These are phyloP conservation scores for Plasmodium inui DNA, from an alignment of 169 alveolate genomes.

Conservation along the genomic window DNA sequence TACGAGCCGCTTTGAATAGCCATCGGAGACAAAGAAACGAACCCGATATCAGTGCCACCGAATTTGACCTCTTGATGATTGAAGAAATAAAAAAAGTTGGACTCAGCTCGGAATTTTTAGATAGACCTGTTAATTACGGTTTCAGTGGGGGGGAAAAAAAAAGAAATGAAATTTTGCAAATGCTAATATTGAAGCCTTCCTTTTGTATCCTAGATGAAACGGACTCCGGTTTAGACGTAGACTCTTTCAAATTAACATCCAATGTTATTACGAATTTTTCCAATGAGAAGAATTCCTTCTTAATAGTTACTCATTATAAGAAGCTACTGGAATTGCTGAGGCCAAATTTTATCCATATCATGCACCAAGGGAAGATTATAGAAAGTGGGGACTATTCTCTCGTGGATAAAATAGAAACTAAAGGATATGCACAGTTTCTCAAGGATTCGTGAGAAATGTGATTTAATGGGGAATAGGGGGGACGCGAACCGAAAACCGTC, in stretches of 20 bases:
- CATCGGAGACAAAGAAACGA: slow-evolving; percentile 74
- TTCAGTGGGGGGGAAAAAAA: slow-evolving; percentile 85
- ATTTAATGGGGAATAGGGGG: background rate
- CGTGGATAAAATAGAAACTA: slow-evolving; percentile 76
- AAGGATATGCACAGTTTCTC: slow-evolving; percentile 74
- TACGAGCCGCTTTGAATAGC: slow-evolving; percentile 76
- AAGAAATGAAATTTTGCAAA: slow-evolving; percentile 82
- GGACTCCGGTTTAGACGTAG: slow-evolving; percentile 84
- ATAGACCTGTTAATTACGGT: slow-evolving; percentile 82
- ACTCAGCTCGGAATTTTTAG: slow-evolving; percentile 73
- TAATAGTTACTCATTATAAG: slow-evolving; percentile 83
- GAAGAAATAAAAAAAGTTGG: slow-evolving; percentile 78
- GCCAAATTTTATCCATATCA: slow-evolving; percentile 79
- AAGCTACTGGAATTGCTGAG: slow-evolving; percentile 77
- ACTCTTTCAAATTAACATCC: slow-evolving; percentile 78
- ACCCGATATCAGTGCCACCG: slow-evolving; percentile 74
- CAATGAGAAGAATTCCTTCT: slow-evolving; percentile 75
- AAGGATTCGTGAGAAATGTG: slow-evolving; percentile 21
- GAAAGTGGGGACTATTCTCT: slow-evolving; percentile 75
- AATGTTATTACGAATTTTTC: slow-evolving; percentile 75
- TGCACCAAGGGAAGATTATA: slow-evolving; percentile 80
- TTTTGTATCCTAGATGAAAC: slow-evolving; percentile 81
- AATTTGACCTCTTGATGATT: slow-evolving; percentile 72
- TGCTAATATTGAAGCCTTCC: slow-evolving; percentile 78
- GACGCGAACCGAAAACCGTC: background rate